Percentiles rank a stretch among this genome's conserved stretches.
Evolutionary conservation across 495 filamentous ascomycete genomes (phyloP).

Genomic region (Tuber magnatum): DNA sequence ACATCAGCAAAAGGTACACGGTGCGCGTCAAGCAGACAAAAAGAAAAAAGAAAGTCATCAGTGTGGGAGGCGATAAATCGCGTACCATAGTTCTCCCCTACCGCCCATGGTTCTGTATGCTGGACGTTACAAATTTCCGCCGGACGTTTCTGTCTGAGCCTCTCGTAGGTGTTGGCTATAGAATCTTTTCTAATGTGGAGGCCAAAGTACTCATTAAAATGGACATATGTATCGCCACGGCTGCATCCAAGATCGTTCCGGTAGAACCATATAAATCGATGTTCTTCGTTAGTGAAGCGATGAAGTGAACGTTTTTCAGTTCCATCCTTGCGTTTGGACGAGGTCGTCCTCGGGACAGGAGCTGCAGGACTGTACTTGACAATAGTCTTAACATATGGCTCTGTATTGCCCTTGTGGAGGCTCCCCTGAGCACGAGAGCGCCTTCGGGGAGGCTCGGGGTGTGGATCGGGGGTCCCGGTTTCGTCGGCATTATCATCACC

Average conservation of each 20-base stretch:
- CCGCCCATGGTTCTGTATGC: conserved; percentile 7
- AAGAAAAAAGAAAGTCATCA: no score
- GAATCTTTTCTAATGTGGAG: not conserved
- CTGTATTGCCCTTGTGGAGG: not conserved
- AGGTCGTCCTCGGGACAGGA: not conserved
- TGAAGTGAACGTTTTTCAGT: not conserved
- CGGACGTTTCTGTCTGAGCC: not conserved
- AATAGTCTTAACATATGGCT: not conserved
- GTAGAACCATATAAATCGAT: conserved; percentile 23
- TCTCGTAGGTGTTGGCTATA: not conserved
- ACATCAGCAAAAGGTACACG: no score
- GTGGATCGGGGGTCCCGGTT: no score
- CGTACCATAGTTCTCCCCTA: not conserved
- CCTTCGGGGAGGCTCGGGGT: no score
- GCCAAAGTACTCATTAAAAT: conserved; percentile 18
- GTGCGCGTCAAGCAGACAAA: no score
- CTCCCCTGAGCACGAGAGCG: no score
- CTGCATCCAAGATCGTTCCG: conserved; percentile 2
- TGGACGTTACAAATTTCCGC: not conserved
- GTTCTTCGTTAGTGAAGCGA: conserved; percentile 16
- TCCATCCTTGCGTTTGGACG: not conserved
- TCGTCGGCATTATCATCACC: no score
- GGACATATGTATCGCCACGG: not conserved
- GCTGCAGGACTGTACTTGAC: not conserved
- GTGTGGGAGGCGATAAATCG: not conserved